Conservation (phyloP, 371 early-diverging fungal genomes). For the Nematocida sp. region DNA sequence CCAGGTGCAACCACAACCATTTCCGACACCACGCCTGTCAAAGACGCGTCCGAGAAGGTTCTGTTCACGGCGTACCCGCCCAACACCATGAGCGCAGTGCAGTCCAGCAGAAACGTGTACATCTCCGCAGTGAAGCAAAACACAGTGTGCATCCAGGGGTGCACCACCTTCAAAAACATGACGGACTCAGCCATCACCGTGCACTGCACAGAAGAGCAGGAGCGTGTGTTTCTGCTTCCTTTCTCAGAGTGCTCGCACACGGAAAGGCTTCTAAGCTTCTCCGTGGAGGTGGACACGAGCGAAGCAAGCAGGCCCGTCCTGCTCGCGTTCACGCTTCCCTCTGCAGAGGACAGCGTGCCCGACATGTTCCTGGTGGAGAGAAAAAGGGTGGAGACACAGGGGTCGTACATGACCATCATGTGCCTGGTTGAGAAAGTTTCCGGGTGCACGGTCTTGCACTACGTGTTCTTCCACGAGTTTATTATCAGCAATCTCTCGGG, state of each 20-base stretch:
- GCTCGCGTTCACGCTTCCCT: conserved; percentile 9
- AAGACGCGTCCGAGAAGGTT: not conserved
- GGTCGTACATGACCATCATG: conserved; percentile 1
- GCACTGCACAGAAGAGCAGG: not conserved
- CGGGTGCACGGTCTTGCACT: conserved; percentile 3
- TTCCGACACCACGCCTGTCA: not conserved
- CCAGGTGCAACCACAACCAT: not conserved
- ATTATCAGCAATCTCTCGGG: conserved; percentile 5
- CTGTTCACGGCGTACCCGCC: not conserved
- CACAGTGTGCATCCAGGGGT: conserved; percentile 11
- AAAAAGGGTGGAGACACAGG: not conserved
- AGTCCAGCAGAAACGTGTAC: not conserved
- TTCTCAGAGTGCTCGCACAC: conserved; percentile 38
- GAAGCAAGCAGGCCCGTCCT: not conserved
- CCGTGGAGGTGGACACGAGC: not conserved
- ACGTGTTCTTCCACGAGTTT: conserved; percentile 38
- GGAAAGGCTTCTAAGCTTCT: not conserved
- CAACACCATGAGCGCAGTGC: not conserved
- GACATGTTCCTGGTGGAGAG: not conserved
- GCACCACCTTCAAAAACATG: conserved; percentile 43
- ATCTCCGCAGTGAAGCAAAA: conserved; percentile 11
- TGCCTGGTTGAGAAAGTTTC: conserved; percentile 1
- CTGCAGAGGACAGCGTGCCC: not conserved
- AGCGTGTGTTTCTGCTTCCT: not conserved
- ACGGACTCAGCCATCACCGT: conserved; percentile 28